These are phyloP conservation scores for Clarkia xantiana DNA, from an alignment of 345 rosid species.

Conservation along the genomic window DNA sequence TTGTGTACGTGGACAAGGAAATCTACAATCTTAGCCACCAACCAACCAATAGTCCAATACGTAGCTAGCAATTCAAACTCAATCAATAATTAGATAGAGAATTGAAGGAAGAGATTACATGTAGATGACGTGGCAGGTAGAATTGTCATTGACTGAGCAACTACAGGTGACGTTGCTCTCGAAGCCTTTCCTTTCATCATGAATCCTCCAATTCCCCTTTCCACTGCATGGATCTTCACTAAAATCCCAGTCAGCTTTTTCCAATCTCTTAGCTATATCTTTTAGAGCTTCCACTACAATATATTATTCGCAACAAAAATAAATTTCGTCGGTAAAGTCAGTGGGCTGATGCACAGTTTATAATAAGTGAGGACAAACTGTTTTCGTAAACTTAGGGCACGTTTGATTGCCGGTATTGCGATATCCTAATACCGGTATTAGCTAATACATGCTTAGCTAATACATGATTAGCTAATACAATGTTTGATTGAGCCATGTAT, in stretches of 20 bases:
- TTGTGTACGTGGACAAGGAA: neutral
- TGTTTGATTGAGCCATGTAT: no score
- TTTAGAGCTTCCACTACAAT: conserved; percentile 48
- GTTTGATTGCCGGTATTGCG: no score
- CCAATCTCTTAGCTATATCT: conserved; percentile 48
- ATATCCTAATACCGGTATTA: no score
- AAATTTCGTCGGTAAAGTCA: no score
- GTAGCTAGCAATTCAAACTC: neutral
- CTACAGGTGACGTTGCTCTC: conserved; percentile 47
- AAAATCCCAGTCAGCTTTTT: conserved; percentile 64
- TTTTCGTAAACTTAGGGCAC: no score
- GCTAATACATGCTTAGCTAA: no score
- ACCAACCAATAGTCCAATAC: no score
- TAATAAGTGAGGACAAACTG: no score
- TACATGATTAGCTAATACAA: no score
- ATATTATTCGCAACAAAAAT: no score
- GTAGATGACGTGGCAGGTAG: conserved; percentile 52
- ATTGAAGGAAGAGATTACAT: conserved; percentile 27
- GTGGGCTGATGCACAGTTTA: no score
- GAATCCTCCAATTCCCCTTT: conserved; percentile 35
- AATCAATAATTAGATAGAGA: neutral
- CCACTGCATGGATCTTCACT: conserved; percentile 67
- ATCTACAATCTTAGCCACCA: neutral
- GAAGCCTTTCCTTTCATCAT: conserved; percentile 19
- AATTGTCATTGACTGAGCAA: conserved; percentile 28